phyloP scores from a whole-genome alignment of 345 rosid species.

The Pseudoturritis turrita region DNA sequence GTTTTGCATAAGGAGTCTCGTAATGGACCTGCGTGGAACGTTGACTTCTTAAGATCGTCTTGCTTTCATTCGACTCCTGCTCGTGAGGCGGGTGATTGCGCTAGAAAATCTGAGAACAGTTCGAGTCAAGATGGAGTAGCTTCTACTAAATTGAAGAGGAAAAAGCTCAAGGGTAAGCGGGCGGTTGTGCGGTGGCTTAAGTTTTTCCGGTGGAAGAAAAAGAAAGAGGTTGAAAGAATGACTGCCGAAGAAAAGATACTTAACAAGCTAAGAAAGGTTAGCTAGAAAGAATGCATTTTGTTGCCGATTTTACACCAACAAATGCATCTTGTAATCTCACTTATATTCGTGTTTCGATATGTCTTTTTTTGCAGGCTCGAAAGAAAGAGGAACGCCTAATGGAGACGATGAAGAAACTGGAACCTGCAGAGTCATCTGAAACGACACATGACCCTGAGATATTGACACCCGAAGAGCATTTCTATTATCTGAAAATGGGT shows the following conservation, averaged over 20 bases:
- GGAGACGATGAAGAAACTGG: slow-evolving; percentile 70
- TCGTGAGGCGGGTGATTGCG: slow-evolving; percentile 19
- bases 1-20: slow-evolving; percentile 36
- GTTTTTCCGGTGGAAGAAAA: slow-evolving; percentile 90
- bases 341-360: not conserved
- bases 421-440: slow-evolving; percentile 65
- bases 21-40: not conserved
- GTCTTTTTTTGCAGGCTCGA: slow-evolving; percentile 53
- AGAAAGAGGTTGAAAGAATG: slow-evolving; percentile 87
- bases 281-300: not conserved
- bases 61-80: slow-evolving; percentile 45
- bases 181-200: slow-evolving; percentile 89
- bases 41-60: slow-evolving; percentile 18
- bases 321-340: not conserved
- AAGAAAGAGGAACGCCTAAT: slow-evolving; percentile 76
- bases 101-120: slow-evolving; percentile 20
- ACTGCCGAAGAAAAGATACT: slow-evolving; percentile 75
- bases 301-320: not conserved
- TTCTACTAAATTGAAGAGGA: slow-evolving; percentile 54
- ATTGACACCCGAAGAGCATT: slow-evolving; percentile 92
- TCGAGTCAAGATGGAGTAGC: slow-evolving; percentile 23
- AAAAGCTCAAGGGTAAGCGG: slow-evolving; percentile 79
- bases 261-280: slow-evolving; percentile 71
- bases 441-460: slow-evolving; percentile 90
- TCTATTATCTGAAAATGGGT: slow-evolving; percentile 84